Evolutionary conservation across 1,284 basidiomycete species (phyloP), one percentile per base, ranked within the genome.

Genomic region (Puccinia triticina): DNA sequence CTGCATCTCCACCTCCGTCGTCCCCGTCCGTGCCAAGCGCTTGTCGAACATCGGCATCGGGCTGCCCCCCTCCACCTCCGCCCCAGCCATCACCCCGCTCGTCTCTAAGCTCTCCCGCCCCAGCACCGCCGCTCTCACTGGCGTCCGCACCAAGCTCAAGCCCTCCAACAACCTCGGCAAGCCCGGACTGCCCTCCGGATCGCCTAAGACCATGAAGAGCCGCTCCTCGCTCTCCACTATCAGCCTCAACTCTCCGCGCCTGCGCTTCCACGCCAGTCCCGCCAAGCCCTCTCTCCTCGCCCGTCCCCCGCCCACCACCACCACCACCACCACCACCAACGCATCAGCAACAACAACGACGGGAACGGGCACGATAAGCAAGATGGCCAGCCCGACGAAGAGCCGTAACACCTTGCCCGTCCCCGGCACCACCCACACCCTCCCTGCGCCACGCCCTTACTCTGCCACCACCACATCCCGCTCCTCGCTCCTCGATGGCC

Each of bases 161-260:
- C 76, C 76, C 7, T 78, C 76, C 18, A 78, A 14, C 21, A 48
- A 61, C 0, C 18, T 78, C n/a, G 32, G 43, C 32, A 73, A 57
- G 50, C 34, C 61, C 18, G 32, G 32, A 26, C 48, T 26, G 32
- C 3, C 66, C 8, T 43, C 66, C 2, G 59, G 75, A 8, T 78
- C 76, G 34, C 76, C 76, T 4, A 67, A 55, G 29, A 53, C 66
- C 1, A 67, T 78, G 76, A 78, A 78, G 66, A 66, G 43, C 40
- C 59, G 76, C 18, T 64, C 57, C 12, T 78, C 76, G 23, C 40
- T 67, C 21, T 78, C 76, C 3, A 78, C 16, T 12, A 32, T 37
- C 18, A 53, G 12, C 21, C 53, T 69, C 1, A 43, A 75, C 26
- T 75, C 55, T 26, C 55, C 55, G 1, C 29, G 55, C 18, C 7